phyloP scores from a whole-genome alignment of 352 stramenopile species.

The Phytophthora macrochlamydospora region DNA sequence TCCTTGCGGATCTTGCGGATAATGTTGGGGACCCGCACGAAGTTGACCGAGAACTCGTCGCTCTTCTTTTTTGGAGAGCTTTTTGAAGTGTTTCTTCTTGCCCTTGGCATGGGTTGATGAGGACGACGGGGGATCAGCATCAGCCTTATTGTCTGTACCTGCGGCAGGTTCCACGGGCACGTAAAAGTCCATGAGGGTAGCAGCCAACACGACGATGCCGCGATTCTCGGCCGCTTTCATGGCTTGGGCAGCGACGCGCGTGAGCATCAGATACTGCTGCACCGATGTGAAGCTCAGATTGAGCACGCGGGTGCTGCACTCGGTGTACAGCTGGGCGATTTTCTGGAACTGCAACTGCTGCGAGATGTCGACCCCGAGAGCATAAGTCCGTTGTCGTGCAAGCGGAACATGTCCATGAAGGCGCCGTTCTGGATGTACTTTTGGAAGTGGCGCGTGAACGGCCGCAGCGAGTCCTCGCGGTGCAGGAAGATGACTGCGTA shows the following conservation, averaged over 20 bases:
- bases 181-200: conserved; percentile 87
- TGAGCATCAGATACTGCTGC: conserved; percentile 83
- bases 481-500: conserved; percentile 88
- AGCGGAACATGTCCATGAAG: conserved; percentile 83
- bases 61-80: conserved; percentile 45
- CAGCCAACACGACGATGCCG: conserved; percentile 72
- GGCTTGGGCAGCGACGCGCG: conserved; percentile 61
- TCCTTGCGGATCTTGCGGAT: conserved; percentile 83
- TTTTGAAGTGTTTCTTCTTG: conserved; percentile 41
- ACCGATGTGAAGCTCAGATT: conserved; percentile 81
- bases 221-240: conserved; percentile 66
- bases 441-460: conserved; percentile 86
- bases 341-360: conserved; percentile 78
- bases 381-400: conserved; percentile 61
- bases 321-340: conserved; percentile 58
- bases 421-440: conserved; percentile 81
- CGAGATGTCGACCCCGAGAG: conserved; percentile 64
- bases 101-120: conserved; percentile 33
- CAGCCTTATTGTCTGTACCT: conserved; percentile 4
- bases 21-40: conserved; percentile 79
- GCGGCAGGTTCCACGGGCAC: conserved; percentile 44
- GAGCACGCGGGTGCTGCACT: conserved; percentile 71
- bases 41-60: conserved; percentile 78
- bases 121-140: conserved; percentile 16
- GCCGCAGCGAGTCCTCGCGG: conserved; percentile 75